A percentile compares a stretch with the other conserved stretches of the same genome.
phyloP scores from a whole-genome alignment of 441 rosid species.

The Pelargonium fulgidum region DNA sequence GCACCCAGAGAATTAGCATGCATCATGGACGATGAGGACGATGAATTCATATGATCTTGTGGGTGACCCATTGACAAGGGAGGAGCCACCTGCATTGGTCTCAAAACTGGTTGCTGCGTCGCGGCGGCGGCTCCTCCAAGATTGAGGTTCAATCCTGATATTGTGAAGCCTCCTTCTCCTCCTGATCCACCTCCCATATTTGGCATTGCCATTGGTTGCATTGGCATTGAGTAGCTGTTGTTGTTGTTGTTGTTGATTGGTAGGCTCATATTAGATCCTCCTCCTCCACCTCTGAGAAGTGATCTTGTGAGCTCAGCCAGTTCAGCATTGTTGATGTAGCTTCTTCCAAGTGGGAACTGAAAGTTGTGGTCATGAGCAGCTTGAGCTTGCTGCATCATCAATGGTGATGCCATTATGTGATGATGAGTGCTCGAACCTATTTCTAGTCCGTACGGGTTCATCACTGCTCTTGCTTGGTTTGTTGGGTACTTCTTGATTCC shows the following conservation, averaged over 20 bases:
- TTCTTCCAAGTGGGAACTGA: not conserved
- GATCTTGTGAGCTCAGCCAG: not conserved
- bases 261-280: not conserved
- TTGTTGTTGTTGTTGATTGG: not conserved
- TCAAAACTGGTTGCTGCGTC: not conserved
- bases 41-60: not conserved
- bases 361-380: no score
- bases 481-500: not conserved
- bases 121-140: not conserved
- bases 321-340: not conserved
- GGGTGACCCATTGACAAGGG: not conserved
- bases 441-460: not conserved
- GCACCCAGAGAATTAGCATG: not conserved
- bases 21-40: not conserved
- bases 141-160: not conserved
- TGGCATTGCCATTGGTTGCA: not conserved
- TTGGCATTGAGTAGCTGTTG: not conserved
- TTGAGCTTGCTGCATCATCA: not conserved
- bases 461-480: not conserved
- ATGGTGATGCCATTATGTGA: not conserved
- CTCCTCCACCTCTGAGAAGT: not conserved
- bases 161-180: not conserved
- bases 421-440: not conserved
- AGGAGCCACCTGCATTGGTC: not conserved
- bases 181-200: not conserved